A percentile compares a stretch with the other conserved stretches of the same genome.
Evolutionary conservation across 2,329 filamentous ascomycete species (phyloP).

Genomic region (Colletotrichum gigasporum): DNA sequence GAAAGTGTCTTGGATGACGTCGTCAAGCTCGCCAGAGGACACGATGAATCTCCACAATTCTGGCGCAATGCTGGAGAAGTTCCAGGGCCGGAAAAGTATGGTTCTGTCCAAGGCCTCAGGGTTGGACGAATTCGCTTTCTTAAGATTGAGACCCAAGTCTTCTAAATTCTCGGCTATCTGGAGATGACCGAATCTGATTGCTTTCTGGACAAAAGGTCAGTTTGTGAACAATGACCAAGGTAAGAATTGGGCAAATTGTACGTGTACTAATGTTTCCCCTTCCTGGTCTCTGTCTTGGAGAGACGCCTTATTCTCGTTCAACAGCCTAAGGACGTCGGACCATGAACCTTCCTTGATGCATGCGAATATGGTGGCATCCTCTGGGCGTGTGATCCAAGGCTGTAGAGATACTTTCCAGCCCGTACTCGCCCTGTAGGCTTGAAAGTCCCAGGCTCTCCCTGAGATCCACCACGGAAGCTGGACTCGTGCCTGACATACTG

Average conservation of each 20-base stretch:
- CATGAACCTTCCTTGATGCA: fast-evolving
- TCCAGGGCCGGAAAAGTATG: too few relatives aligned
- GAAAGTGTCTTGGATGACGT: background rate
- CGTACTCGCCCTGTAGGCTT: background rate
- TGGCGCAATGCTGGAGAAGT: too few relatives aligned
- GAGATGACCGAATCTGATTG: fast-evolving
- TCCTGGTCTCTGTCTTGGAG: fast-evolving
- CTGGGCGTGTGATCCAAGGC: background rate
- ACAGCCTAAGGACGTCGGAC: background rate
- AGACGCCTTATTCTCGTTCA: background rate
- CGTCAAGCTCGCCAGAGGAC: background rate
- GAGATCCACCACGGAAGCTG: conserved; percentile 12
- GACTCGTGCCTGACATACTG: background rate
- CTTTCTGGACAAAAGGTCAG: background rate
- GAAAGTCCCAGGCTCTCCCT: background rate
- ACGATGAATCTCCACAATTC: too few relatives aligned
- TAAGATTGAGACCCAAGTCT: too few relatives aligned
- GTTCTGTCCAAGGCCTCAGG: too few relatives aligned
- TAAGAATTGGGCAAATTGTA: background rate
- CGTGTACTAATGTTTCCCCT: background rate
- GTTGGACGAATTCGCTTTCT: too few relatives aligned
- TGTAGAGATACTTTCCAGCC: conserved; percentile 3
- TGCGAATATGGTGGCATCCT: fast-evolving
- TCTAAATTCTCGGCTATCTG: fast-evolving
- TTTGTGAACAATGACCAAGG: too few relatives aligned